A percentile compares a stretch with the other conserved stretches of the same genome.
Evolutionary conservation across 352 stramenopile genomes (phyloP).

Genomic region (Globisporangium parvum): DNA sequence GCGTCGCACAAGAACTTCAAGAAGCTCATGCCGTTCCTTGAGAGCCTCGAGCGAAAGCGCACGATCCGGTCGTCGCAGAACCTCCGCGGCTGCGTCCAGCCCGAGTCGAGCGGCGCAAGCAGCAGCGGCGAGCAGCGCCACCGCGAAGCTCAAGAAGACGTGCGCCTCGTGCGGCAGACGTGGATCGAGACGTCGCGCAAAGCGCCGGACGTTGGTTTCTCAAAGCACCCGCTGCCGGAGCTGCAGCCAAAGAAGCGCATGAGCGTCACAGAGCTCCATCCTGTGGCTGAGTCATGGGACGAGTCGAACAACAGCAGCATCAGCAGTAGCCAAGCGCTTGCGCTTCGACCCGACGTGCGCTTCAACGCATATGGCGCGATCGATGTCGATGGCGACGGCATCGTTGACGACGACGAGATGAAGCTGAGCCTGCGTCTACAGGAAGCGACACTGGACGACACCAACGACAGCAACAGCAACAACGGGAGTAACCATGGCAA

Average conservation of each 20-base stretch:
- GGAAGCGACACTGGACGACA: slow-evolving; percentile 21
- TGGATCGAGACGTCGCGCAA: slow-evolving; percentile 65
- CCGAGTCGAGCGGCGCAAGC: background rate
- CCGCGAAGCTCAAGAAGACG: slow-evolving; percentile 9
- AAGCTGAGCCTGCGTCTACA: slow-evolving; percentile 44
- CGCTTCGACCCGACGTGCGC: slow-evolving; percentile 11
- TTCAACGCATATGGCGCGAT: slow-evolving; percentile 51
- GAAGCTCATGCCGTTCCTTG: slow-evolving; percentile 54
- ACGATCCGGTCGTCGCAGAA: slow-evolving; percentile 53
- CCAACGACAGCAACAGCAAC: background rate
- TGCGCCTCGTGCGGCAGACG: slow-evolving; percentile 21
- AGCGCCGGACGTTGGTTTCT: slow-evolving; percentile 29
- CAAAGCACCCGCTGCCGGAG: slow-evolving; percentile 40
- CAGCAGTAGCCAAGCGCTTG: too few species aligned
- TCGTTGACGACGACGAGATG: slow-evolving; percentile 61
- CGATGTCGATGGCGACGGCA: slow-evolving; percentile 52
- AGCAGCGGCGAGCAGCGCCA: background rate
- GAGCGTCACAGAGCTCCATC: slow-evolving; percentile 14
- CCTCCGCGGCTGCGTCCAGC: slow-evolving; percentile 28
- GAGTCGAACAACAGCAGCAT: background rate
- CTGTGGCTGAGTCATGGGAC: background rate
- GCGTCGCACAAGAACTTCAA: slow-evolving; percentile 60
- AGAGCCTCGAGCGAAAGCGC: slow-evolving; percentile 52
- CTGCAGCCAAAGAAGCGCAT: slow-evolving; percentile 35
- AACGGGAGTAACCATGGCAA: background rate